These are phyloP conservation scores for Fusarium heterosporum DNA, from an alignment of 2,329 filamentous ascomycete species.

Conservation along the genomic window DNA sequence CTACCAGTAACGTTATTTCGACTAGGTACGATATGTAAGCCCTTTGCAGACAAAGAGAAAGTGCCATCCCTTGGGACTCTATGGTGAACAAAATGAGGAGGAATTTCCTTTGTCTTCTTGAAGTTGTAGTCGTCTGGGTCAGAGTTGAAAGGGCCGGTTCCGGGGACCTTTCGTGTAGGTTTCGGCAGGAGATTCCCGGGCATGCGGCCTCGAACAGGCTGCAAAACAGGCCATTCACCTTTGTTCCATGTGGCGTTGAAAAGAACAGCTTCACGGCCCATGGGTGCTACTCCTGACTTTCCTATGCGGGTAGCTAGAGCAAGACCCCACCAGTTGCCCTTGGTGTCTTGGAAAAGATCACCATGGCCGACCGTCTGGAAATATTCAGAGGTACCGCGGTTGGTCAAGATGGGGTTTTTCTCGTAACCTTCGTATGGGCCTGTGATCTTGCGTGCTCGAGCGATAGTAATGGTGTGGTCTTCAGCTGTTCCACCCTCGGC, in stretches of 20 bases:
- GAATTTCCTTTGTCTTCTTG: not conserved
- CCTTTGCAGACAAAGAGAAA: conserved; percentile 8
- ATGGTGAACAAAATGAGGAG: conserved; percentile 22
- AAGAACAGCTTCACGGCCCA: conserved; percentile 61
- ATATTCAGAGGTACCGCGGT: conserved; percentile 45
- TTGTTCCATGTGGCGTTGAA: conserved; percentile 61
- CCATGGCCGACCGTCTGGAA: conserved; percentile 51
- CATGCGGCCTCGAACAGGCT: conserved; percentile 47
- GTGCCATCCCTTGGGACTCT: conserved; percentile 7
- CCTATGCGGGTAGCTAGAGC: conserved; percentile 50
- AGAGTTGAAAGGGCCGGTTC: conserved; percentile 15
- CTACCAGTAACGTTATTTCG: conserved; percentile 21
- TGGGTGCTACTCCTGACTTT: conserved; percentile 51
- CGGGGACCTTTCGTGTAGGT: conserved; percentile 2
- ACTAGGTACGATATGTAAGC: conserved; percentile 13
- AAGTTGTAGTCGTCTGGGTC: conserved; percentile 23
- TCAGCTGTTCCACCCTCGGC: conserved; percentile 58
- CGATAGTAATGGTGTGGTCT: conserved; percentile 54
- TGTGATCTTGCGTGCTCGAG: conserved; percentile 49
- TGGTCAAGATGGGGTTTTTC: conserved; percentile 55
- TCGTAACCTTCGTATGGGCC: conserved; percentile 54
- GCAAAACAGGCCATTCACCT: conserved; percentile 61
- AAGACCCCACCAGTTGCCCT: conserved; percentile 61
- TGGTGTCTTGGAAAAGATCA: conserved; percentile 49
- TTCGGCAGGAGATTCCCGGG: conserved; percentile 42